Evolutionary conservation across 441 rosid species (phyloP), one percentile per base, ranked within the genome.

Genomic region (Gossypium lobatum): DNA sequence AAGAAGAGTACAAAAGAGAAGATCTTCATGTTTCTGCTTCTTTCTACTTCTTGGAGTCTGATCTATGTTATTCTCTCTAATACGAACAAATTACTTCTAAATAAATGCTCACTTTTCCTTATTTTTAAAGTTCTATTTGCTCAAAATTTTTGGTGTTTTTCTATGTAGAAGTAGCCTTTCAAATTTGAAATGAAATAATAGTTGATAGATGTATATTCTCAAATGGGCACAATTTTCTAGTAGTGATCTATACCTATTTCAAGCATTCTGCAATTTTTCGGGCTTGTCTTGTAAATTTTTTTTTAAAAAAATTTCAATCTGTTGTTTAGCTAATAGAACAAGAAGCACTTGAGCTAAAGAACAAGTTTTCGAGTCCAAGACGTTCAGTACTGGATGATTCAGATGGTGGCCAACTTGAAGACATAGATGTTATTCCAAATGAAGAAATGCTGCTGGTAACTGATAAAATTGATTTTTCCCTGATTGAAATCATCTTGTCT

Each of bases 391-490:
- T 95, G 82, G 97, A 93, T 78, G 97, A 93, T 57, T 87, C 93
- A 64, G 96, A 93, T 77, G 77, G 88, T 69, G 97, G 96, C 65
- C 92, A 88, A 82, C 84, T 92, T 75, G 96, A 91, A 70, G 99
- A 95, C 67, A 91, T 93, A 63, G 99, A 95, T 78, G 86, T 91
- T 76, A 87, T 95, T 80, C 98, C 98, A 70, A 95, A 95, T 80
- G 99, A 95, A 64, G 99, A 95, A 85, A 89, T 91, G 88, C 80
- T 95, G 54, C 82, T 95, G 95, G 98, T 89, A 78, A 78, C 79
- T 77, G 73, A 46, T 77, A 39, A 79, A 60, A 63, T 64, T 64
- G 54, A 66, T 64, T 59, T 76, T 50, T 20, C 46, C 59, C 21
- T 8, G 28, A n/a, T 20, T 42, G 3, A 9, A 50, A 50, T 48